Evolutionary conservation across 257 asterid genomes (phyloP), one percentile per base, ranked within the genome.

Genomic region (Nicotiana tomentosiformis): DNA sequence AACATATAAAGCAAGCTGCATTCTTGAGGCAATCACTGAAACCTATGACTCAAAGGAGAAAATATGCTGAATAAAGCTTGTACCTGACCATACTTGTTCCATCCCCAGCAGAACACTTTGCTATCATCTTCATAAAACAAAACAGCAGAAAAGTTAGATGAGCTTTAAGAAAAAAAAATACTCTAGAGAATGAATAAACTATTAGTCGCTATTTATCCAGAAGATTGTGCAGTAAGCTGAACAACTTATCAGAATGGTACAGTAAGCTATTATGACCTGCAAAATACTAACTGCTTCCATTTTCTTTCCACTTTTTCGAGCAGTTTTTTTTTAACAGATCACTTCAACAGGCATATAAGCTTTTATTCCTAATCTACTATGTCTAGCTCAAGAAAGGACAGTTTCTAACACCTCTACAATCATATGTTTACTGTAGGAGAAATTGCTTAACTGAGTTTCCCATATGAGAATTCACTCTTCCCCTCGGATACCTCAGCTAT

Each of bases 21-120:
- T 43, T 43, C 12, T 43, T 43, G 12, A 43, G 10, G 51, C 51
- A 9, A 43, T 43, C 1, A 43, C 51, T 43, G 51, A 43, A 43
- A 43, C 5, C 5, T 53, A 14, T 4, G 18, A 15, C 58, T 14
- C 58, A 5, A 53, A 14, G 7, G 58, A 53, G 58, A 46, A n/a
- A 64, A 5, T 20, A 32, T 15, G 20, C 32, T 33, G 62, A 57
- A 82, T 32, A 32, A 5, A 82, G 77, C 39, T 37, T 60, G 67
- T 94, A 96, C 99, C 99, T 96, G 99, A 77, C 99, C 99, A 83
- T 94, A 96, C 88, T 96, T 96, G 93, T 96, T 96, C 99, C 99
- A 96, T 16, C 99, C 99, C 99, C 99, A 96, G 89, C 97, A 91
- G 86, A 94, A 94, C 61, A 91, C 91, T 84, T 91, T 90, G 53